Conservation (phyloP, 495 filamentous ascomycete species). For the Podospora bellae-mahoneyi region DNA sequence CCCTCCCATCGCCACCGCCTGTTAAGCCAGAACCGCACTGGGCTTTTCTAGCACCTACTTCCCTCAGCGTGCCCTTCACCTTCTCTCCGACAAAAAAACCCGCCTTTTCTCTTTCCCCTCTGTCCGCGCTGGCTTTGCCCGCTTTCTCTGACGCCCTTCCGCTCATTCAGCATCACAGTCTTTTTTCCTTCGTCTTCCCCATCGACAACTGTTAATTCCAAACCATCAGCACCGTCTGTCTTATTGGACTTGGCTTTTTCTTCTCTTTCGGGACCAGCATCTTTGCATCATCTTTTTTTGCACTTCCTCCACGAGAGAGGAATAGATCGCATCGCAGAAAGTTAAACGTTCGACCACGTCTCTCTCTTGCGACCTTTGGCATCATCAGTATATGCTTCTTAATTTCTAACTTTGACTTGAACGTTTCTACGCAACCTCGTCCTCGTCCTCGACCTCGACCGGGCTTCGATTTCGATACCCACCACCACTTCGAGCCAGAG, state of each 20-base stretch:
- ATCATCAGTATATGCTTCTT: slow-evolving; percentile 28
- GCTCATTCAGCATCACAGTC: slow-evolving; percentile 35
- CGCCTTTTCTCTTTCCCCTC: slow-evolving; percentile 18
- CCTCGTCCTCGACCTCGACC: slow-evolving; percentile 2
- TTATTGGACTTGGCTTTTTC: slow-evolving; percentile 21
- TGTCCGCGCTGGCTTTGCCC: slow-evolving; percentile 20
- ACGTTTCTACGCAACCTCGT: slow-evolving; percentile 5
- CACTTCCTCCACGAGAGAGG: slow-evolving; percentile 29
- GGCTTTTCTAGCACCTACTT: background rate
- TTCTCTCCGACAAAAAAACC: background rate
- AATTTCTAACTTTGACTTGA: slow-evolving; percentile 22
- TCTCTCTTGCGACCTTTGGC: slow-evolving; percentile 21
- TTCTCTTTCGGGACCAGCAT: slow-evolving; percentile 21
- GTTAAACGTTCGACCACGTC: slow-evolving; percentile 35
- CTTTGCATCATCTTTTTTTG: slow-evolving; percentile 30
- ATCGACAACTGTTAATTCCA: slow-evolving; percentile 29
- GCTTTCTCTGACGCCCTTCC: slow-evolving; percentile 23
- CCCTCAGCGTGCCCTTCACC: background rate
- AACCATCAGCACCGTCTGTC: slow-evolving; percentile 8
- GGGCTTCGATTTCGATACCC: slow-evolving; percentile 11
- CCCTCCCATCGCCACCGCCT: slow-evolving; percentile 8
- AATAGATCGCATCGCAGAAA: slow-evolving; percentile 30
- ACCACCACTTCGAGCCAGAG: background rate
- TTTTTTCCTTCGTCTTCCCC: slow-evolving; percentile 16
- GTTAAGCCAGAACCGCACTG: slow-evolving; percentile 11